These are phyloP conservation scores for Striga hermonthica DNA, from an alignment of 305 asterid genomes.

Conservation along the genomic window DNA sequence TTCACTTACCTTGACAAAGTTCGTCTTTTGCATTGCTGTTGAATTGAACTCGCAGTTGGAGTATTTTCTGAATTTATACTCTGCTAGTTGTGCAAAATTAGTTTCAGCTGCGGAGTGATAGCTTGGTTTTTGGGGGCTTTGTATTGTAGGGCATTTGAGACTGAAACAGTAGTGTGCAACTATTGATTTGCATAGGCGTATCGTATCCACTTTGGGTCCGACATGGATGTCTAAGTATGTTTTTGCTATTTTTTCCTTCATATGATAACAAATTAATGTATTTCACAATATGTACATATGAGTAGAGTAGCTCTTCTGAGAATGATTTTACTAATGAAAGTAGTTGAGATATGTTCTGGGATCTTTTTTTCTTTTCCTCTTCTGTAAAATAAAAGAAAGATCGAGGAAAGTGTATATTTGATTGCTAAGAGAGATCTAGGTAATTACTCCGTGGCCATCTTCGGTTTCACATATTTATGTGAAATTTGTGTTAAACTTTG, in stretches of 20 bases:
- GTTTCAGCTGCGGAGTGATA: background rate
- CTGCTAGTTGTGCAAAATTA: constrained; percentile 12
- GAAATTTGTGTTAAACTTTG: too few species aligned
- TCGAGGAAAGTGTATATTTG: background rate
- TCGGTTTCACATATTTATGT: too few species aligned
- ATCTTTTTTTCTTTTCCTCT: too few species aligned
- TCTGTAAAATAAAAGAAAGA: too few species aligned
- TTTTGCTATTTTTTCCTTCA: background rate
- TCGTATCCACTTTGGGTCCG: too few species aligned
- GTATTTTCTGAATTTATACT: background rate
- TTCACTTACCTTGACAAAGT: background rate
- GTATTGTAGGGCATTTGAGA: background rate
- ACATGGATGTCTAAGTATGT: background rate
- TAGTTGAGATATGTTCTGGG: background rate
- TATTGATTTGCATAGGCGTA: too few species aligned
- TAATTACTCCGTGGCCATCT: background rate
- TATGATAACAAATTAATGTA: background rate
- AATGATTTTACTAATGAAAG: background rate
- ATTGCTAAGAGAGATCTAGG: background rate
- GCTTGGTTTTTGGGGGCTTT: background rate
- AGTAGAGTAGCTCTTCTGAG: background rate
- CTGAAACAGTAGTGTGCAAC: background rate
- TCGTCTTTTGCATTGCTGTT: constrained; percentile 18
- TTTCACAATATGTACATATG: background rate
- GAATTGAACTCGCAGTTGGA: background rate